A percentile compares a stretch with the other conserved stretches of the same genome.
Evolutionary conservation across 495 filamentous ascomycete genomes (phyloP).

Genomic region (Tuber aestivum): DNA sequence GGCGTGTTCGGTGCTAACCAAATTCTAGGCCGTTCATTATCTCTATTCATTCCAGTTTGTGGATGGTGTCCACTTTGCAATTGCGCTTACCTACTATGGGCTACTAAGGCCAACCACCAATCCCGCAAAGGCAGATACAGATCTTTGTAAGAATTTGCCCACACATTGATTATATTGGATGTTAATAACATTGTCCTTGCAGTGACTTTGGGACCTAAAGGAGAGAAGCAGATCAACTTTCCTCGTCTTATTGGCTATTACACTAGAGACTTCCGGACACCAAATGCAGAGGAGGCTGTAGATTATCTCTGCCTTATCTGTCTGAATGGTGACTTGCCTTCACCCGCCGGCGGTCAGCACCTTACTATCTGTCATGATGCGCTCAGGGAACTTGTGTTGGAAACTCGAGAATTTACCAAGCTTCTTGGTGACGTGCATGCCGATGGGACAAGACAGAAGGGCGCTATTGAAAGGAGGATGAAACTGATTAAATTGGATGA

Average conservation of each 20-base stretch:
- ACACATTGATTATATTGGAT: not conserved
- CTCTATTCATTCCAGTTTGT: constrained; percentile 83
- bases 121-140: constrained; percentile 29
- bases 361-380: constrained; percentile 82
- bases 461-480: constrained; percentile 83
- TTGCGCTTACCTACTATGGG: constrained; percentile 84
- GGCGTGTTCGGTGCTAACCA: not conserved
- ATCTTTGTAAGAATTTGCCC: constrained; percentile 13
- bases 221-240: constrained; percentile 87
- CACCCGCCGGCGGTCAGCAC: constrained; percentile 67
- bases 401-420: constrained; percentile 88
- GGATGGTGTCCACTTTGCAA: constrained; percentile 89
- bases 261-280: constrained; percentile 87
- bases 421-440: constrained; percentile 83
- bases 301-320: constrained; percentile 93
- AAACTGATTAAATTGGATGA: constrained; percentile 71
- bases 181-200: constrained; percentile 11
- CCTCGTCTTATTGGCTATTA: constrained; percentile 88
- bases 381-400: constrained; percentile 87
- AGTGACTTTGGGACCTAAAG: constrained; percentile 59
- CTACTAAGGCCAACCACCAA: constrained; percentile 56
- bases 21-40: constrained; percentile 68
- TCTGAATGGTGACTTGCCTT: constrained; percentile 77
- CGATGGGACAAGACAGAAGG: constrained; percentile 74
- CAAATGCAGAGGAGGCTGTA: constrained; percentile 74